Conservation (phyloP, 106 monocot genomes). For the Xerophyta viscosa region DNA sequence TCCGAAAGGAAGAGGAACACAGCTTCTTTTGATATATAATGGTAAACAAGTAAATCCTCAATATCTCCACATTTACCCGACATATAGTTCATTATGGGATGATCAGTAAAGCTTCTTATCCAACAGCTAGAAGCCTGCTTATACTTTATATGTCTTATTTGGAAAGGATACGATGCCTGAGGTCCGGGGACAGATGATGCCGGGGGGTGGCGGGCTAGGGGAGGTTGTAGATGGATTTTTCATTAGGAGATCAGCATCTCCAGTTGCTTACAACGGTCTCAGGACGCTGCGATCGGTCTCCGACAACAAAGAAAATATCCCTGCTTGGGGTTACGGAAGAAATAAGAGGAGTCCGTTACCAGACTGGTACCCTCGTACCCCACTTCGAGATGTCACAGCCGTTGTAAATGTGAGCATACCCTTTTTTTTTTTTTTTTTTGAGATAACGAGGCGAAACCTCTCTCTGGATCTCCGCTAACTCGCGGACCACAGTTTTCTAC, state of each 20-base stretch:
- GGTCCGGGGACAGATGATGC: neutral
- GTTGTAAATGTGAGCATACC: slow-evolving; percentile 5
- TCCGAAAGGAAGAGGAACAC: too few species aligned
- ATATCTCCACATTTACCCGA: too few species aligned
- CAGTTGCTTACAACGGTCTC: neutral
- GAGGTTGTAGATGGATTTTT: slow-evolving; percentile 1
- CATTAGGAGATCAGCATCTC: slow-evolving; percentile 2
- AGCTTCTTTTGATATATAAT: too few species aligned
- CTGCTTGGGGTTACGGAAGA: neutral
- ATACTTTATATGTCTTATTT: too few species aligned
- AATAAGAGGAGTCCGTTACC: slow-evolving; percentile 7
- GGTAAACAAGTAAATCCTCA: too few species aligned
- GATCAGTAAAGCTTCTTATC: too few species aligned
- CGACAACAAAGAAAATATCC: slow-evolving; percentile 12
- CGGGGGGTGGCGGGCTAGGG: neutral
- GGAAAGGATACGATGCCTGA: neutral
- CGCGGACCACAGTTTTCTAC: too few species aligned
- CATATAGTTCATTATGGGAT: too few species aligned
- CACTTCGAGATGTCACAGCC: slow-evolving; percentile 11
- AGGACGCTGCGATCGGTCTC: neutral
- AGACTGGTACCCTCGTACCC: slow-evolving; percentile 14
- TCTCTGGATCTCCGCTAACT: too few species aligned
- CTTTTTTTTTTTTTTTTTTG: neutral
- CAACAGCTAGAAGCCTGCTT: too few species aligned
- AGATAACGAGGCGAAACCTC: too few species aligned